phyloP scores from a whole-genome alignment of 176 grass and related monocot genomes.

The Oryza punctata region DNA sequence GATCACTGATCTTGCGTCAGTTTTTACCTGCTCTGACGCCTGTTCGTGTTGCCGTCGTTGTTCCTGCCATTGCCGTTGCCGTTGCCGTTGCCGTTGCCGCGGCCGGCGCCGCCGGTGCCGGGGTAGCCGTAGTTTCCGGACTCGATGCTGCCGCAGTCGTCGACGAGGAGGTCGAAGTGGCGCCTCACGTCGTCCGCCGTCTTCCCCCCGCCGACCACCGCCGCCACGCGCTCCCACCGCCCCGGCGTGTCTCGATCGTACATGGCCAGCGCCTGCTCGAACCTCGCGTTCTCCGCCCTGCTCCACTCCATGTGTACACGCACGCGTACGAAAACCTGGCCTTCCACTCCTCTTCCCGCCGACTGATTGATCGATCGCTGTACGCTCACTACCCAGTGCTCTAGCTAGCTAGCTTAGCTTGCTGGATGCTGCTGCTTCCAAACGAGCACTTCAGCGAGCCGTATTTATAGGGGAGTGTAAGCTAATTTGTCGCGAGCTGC shows the following conservation, averaged over 20 bases:
- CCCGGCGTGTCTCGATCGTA: conserved; percentile 48
- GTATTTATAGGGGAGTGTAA: conserved; percentile 42
- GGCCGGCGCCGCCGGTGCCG: background rate
- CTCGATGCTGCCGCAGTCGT: conserved; percentile 48
- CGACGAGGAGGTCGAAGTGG: conserved; percentile 47
- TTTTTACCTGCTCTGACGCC: conserved; percentile 13
- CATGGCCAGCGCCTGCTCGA: conserved; percentile 55
- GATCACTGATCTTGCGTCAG: background rate
- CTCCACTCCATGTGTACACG: conserved; percentile 45
- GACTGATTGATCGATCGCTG: background rate
- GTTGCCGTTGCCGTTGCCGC: background rate
- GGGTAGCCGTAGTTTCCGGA: conserved; percentile 36
- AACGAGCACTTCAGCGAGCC: background rate
- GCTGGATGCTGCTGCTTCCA: conserved; percentile 1
- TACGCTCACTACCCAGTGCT: background rate
- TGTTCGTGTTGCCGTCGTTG: background rate
- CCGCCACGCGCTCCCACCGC: conserved; percentile 55
- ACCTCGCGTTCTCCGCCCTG: conserved; percentile 48
- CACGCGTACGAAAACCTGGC: background rate
- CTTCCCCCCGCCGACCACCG: conserved; percentile 52
- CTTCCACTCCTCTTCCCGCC: background rate
- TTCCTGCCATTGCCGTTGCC: background rate
- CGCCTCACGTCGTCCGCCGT: conserved; percentile 57
- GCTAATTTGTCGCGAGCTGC: conserved; percentile 6
- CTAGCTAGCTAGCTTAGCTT: conserved; percentile 25